A percentile compares a stretch with the other conserved stretches of the same genome.
phyloP scores from a whole-genome alignment of 441 rosid species.

The Eutrema salsugineum region DNA sequence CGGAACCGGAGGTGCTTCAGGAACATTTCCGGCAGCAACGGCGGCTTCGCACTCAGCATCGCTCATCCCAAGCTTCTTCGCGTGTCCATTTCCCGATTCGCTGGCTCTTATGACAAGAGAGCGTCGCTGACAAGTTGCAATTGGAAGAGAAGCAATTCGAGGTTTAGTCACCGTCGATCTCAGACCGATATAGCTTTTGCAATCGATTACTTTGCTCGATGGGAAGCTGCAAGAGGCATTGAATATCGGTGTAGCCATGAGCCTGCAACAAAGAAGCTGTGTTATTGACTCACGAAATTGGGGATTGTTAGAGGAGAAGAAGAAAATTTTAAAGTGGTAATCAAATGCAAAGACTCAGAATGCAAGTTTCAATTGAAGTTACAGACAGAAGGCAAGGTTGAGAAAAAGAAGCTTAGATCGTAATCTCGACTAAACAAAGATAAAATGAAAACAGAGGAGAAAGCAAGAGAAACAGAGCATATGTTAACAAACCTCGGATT shows the following conservation, averaged over 20 bases:
- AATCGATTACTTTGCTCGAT: slow-evolving; percentile 32
- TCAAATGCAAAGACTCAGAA: background rate
- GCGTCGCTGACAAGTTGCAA: slow-evolving; percentile 27
- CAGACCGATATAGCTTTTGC: slow-evolving; percentile 31
- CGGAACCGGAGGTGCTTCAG: slow-evolving; percentile 83
- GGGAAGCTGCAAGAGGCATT: slow-evolving; percentile 32
- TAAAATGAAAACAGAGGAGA: background rate
- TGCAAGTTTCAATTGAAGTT: background rate
- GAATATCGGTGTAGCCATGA: slow-evolving; percentile 39
- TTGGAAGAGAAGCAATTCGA: slow-evolving; percentile 27
- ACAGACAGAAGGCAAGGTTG: background rate
- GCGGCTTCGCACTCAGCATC: slow-evolving; percentile 92
- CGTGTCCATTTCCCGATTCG: slow-evolving; percentile 39
- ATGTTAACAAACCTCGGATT: background rate
- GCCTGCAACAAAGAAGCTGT: slow-evolving; percentile 9
- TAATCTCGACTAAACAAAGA: background rate
- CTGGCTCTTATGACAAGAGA: slow-evolving; percentile 46
- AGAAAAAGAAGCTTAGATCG: background rate
- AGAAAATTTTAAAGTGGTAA: background rate
- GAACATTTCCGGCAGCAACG: slow-evolving; percentile 75
- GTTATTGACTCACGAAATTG: background rate
- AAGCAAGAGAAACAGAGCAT: background rate
- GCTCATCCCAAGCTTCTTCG: slow-evolving; percentile 58
- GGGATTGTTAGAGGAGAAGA: background rate
- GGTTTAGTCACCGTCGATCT: slow-evolving; percentile 21